These are phyloP conservation scores for Benincasa hispida DNA, from an alignment of 306 rosid genomes.

Conservation along the genomic window DNA sequence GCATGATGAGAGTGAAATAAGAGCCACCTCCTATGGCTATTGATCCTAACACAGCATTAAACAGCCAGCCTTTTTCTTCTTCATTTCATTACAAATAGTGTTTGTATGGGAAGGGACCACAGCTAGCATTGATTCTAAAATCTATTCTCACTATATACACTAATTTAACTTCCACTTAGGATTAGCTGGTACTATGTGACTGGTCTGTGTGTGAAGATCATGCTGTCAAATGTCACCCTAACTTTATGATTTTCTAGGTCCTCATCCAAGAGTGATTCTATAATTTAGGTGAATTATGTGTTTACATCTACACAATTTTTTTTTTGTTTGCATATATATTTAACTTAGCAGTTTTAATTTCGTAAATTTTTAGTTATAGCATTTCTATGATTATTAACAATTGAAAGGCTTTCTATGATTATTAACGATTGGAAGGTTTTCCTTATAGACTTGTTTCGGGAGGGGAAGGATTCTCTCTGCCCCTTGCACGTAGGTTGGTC, in stretches of 20 bases:
- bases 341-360: neutral
- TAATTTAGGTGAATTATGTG: neutral
- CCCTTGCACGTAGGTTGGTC: no score
- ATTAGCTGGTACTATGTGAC: neutral
- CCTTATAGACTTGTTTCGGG: no score
- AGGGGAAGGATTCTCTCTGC: no score
- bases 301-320: neutral
- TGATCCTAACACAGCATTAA: neutral
- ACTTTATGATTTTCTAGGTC: neutral
- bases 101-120: neutral
- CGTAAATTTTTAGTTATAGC: no score
- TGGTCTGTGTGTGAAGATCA: neutral
- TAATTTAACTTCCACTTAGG: slow-evolving; percentile 1
- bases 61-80: neutral
- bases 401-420: no score
- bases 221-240: neutral
- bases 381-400: no score
- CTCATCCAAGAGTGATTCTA: neutral
- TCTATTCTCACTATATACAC: neutral
- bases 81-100: neutral
- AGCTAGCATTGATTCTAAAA: neutral
- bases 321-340: neutral
- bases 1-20: neutral
- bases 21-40: neutral
- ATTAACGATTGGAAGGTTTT: no score